Evolutionary conservation across 257 asterid genomes (phyloP), one percentile per base, ranked within the genome.

Genomic region (Schizonepeta tenuifolia): DNA sequence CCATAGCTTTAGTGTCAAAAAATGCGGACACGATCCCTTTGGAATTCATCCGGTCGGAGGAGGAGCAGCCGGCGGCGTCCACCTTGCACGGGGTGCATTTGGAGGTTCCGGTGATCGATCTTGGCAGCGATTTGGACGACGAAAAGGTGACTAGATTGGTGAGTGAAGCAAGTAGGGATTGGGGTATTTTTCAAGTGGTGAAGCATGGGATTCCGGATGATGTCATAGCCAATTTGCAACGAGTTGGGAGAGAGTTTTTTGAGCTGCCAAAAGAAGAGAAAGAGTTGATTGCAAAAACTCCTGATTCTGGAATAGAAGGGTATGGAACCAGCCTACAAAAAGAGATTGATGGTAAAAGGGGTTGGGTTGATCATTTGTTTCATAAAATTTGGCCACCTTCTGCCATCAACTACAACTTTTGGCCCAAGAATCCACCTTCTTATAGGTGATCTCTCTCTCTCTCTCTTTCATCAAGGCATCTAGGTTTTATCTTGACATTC

Each of bases 331-430:
- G n/a, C 7, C 58, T 90, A 67, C 89, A 85, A n/a, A 88, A 85
- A 18, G 93, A 86, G 71, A 36, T 81, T 24, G 87, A 78, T 9
- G 95, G 91, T 8, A 89, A 86, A 44, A 91, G 74, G 57, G 96
- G 98, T 1, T 92, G 98, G 98, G 96, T 86, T 14, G 98, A 90
- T 77, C 98, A 92, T 72, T 73, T 92, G 87, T 92, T 92, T 59
- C 92, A 90, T 41, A 83, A 33, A 78, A 60, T 90, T 35, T 86
- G 89, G 96, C 98, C 98, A 17, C 88, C 94, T 63, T 17, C 83
- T 7, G 89, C 78, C 1, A 51, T 86, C 24, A 84, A 86, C 70
- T 77, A 82, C 76, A 74, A 46, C 5, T 88, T 76, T 40, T 92
- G 98, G 98, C 96, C 98, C 3, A 75, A 77, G 20, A 90, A 81